phyloP scores from a whole-genome alignment of 345 rosid genomes.

The Salix udensis region DNA sequence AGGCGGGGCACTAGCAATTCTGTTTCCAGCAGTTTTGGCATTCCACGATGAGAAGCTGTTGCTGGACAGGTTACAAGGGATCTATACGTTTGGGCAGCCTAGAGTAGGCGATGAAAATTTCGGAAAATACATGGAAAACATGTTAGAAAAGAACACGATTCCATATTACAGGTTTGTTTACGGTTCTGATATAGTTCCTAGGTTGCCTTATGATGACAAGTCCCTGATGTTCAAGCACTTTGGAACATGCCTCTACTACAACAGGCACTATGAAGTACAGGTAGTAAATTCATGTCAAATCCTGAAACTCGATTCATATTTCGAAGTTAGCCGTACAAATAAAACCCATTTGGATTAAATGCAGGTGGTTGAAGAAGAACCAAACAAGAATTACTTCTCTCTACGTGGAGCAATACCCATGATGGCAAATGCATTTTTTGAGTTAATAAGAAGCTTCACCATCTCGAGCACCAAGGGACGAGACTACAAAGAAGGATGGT shows the following conservation, averaged over 20 bases:
- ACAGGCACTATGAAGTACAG: not conserved
- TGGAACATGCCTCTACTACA: not conserved
- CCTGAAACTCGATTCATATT: too few relatives aligned
- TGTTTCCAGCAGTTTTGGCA: conserved; percentile 50
- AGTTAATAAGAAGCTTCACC: not conserved
- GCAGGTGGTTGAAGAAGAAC: not conserved
- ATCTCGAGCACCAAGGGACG: not conserved
- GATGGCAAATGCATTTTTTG: not conserved
- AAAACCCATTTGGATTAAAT: too few relatives aligned
- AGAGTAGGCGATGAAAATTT: conserved; percentile 67
- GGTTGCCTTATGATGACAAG: conserved; percentile 50
- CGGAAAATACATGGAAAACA: conserved; percentile 49
- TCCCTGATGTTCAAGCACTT: not conserved
- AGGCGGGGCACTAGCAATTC: conserved; percentile 74
- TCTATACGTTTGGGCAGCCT: conserved; percentile 77
- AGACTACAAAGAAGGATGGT: not conserved
- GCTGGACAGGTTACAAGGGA: conserved; percentile 51
- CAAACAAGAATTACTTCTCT: not conserved
- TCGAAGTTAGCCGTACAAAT: too few relatives aligned
- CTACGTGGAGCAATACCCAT: not conserved
- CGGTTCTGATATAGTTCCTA: conserved; percentile 58
- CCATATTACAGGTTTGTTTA: conserved; percentile 62
- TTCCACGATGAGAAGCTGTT: conserved; percentile 48
- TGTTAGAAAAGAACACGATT: conserved; percentile 30
- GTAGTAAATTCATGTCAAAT: not conserved